Percentiles rank a stretch among this genome's conserved stretches.
Evolutionary conservation across 345 rosid species (phyloP).

Genomic region (Populus alba): DNA sequence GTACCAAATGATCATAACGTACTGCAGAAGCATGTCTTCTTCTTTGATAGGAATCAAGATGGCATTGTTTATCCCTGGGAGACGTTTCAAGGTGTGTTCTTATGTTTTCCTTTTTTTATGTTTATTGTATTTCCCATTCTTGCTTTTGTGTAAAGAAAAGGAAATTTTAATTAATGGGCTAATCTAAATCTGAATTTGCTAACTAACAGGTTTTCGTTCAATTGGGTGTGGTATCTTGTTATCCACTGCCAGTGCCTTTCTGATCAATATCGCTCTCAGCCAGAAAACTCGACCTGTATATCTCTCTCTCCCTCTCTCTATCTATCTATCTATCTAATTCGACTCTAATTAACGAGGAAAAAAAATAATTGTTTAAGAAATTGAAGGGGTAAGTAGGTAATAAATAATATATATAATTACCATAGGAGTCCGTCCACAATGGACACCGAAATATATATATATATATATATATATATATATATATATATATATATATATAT

Average conservation of each 20-base stretch:
- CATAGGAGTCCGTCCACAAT: neutral
- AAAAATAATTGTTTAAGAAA: neutral
- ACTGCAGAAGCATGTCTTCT: conserved; percentile 74
- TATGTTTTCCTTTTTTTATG: neutral
- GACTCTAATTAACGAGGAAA: too few species aligned
- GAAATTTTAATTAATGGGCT: neutral
- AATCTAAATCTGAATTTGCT: neutral
- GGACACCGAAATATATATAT: neutral
- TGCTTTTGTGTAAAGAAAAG: neutral
- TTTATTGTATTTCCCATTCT: neutral
- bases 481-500: too few species aligned
- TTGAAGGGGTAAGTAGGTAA: neutral
- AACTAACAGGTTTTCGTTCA: conserved; percentile 50
- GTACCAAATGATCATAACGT: conserved; percentile 31
- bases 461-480: too few species aligned
- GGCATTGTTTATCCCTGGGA: conserved; percentile 80
- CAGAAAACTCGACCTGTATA: conserved; percentile 56
- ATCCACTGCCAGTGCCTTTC: conserved; percentile 32
- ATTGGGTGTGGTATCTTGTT: conserved; percentile 46
- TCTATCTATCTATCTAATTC: neutral
- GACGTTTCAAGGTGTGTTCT: conserved; percentile 52
- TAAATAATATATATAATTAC: neutral
- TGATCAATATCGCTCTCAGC: conserved; percentile 52
- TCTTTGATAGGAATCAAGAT: conserved; percentile 75
- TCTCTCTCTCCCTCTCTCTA: neutral